Conservation (phyloP, 306 rosid genomes). For the Amphicarpaea edgeworthii region DNA sequence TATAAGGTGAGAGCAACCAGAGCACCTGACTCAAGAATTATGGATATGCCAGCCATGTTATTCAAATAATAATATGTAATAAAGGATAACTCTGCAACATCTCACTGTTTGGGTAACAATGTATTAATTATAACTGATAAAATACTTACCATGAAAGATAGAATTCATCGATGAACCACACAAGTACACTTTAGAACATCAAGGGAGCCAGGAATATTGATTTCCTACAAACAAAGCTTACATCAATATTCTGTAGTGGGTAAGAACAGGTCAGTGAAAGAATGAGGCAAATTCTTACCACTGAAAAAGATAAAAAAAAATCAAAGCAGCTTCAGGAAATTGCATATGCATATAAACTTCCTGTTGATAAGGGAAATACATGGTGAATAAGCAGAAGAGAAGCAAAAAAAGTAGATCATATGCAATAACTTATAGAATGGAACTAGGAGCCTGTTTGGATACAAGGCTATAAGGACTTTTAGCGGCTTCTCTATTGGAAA, state of each 20-base stretch:
- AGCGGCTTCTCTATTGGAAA: too few species aligned
- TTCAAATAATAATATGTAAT: slow-evolving; percentile 45
- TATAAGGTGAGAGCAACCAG: slow-evolving; percentile 46
- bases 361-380: slow-evolving; percentile 55
- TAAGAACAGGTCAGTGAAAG: slow-evolving; percentile 22
- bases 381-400: neutral
- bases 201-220: slow-evolving; percentile 46
- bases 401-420: slow-evolving; percentile 41
- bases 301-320: slow-evolving; percentile 42
- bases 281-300: slow-evolving; percentile 57
- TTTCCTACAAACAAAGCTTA: slow-evolving; percentile 49
- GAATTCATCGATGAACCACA: slow-evolving; percentile 51
- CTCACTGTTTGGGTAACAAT: slow-evolving; percentile 2
- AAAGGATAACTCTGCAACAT: slow-evolving; percentile 24
- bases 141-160: slow-evolving; percentile 54
- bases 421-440: slow-evolving; percentile 15
- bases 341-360: slow-evolving; percentile 82
- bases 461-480: too few species aligned
- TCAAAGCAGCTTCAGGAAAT: slow-evolving; percentile 69
- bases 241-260: slow-evolving; percentile 28
- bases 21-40: slow-evolving; percentile 57
- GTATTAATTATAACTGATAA: slow-evolving; percentile 17
- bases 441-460: too few species aligned
- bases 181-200: slow-evolving; percentile 51
- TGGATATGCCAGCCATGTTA: slow-evolving; percentile 43